Evolutionary conservation across 257 asterid species (phyloP).

Genomic region (Marsdenia floribunda): DNA sequence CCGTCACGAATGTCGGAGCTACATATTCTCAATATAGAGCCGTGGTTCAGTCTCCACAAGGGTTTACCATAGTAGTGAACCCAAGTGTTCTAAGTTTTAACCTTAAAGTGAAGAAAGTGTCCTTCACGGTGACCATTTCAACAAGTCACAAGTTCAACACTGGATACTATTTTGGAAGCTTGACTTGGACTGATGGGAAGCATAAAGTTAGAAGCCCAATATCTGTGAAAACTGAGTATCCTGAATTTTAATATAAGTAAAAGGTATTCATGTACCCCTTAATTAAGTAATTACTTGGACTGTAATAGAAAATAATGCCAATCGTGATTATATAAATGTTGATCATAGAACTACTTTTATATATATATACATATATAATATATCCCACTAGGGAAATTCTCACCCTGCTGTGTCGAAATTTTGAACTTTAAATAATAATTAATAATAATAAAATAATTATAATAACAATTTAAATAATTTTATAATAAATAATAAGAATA

Average conservation of each 20-base stretch:
- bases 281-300: no score
- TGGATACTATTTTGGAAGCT: constrained; percentile 44
- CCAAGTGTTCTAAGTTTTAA: background rate
- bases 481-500: no score
- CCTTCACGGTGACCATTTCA: constrained; percentile 6
- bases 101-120: background rate
- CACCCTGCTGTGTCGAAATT: no score
- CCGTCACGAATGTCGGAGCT: constrained; percentile 9
- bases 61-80: background rate
- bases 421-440: no score
- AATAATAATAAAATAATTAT: no score
- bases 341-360: no score
- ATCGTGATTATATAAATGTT: no score
- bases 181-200: constrained; percentile 38
- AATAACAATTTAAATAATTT: no score
- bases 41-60: background rate
- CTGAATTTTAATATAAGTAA: background rate
- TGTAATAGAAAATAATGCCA: no score
- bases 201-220: constrained; percentile 33
- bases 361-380: no score
- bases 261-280: no score
- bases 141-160: constrained; percentile 24
- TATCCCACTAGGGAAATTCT: no score
- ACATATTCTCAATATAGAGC: background rate
- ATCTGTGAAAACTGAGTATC: constrained; percentile 26